Base-by-base conservation (phyloP, 169 alveolate genomes). In the Cyclospora cayetanensis region DNA sequence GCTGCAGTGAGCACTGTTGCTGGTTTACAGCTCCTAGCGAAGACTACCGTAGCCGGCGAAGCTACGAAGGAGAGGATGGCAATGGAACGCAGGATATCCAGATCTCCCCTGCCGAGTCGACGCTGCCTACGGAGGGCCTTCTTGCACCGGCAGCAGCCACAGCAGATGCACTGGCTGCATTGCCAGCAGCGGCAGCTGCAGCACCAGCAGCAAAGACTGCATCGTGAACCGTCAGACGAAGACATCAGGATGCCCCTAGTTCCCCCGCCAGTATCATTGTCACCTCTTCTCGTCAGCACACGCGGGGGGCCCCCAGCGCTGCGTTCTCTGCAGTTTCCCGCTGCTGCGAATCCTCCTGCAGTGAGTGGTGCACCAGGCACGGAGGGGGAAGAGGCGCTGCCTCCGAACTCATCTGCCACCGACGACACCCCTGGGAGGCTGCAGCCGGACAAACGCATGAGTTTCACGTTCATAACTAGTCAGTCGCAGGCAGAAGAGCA, bases 211-310 rank as follows among this genome's bases (percentile, higher is more conserved):
- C 87, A 43, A 15, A 20, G 68, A 27, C 46, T 77, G 70, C 87
- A 46, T 41, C 70, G 87, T 18, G 87, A 77, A 20, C 50, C 87
- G 20, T 42, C 87, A 27, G 87, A 77, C 46, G 87, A 77, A 42
- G 87, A 77, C 46, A 41, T 77, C 5, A 77, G 87, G 42, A 77
- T 77, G 87, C 87, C 87, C 20, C 68, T 77, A 2, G 87, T 77
- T 7, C 87, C 87, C 20, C 87, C 87, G 11, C 87, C 87, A 18
- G 70, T 68, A 2, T 43, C 87, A 11, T 35, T 53, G 20, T 77
- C 87, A 43, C 87, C 87, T 46, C 66, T 77, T 3, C 55, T 77
- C 27, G 43, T 68, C 31, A 25, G 65, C 70, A 12, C 46, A 37
- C 87, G 87, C 41, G 87, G 41, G 43, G 87, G 70, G 1, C 87